Evolutionary conservation across 2,329 filamentous ascomycete genomes (phyloP), one percentile per base, ranked within the genome.

Genomic region (Diplodia corticola): DNA sequence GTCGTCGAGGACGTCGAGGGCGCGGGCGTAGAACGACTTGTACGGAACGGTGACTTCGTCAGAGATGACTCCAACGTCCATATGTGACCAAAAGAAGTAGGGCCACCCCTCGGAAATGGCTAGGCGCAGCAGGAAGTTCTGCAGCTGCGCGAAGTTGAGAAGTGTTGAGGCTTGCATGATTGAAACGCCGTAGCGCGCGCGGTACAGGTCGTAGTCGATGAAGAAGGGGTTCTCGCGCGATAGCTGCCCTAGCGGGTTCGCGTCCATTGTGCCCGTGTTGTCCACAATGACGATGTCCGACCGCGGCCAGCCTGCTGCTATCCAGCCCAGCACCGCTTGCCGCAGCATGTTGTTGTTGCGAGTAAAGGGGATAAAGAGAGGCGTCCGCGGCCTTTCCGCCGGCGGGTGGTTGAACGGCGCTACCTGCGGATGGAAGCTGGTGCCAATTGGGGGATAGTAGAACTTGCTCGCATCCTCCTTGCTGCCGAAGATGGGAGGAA

Each of bases 311-410:
- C 85, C 86, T 2, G 84, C 83, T 0, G 85, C 83, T 68, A 88
- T 82, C 73, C 88, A 88, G 12, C 80, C 82, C 10, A 86, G 80
- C 1, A 88, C 81, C 3, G 81, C 78, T 74, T 88, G 86, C 15
- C 85, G 79, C 1, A 88, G 78, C 66, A 87, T 76, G 2, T 81
- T 80, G 81, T 82, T 86, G 65, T 82, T 82, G 37, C 84, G 79
- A 0, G 85, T 86, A 75, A 88, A 88, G n/a, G 85, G 83, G 67
- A 88, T 85, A 57, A 87, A 77, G 9, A 88, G 79, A 2, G 85
- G 84, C 3, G 85, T 77, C 3, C 69, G 67, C 5, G 67, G 68
- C 9, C 67, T 33, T 26, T 54, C 48, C 22, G 48, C 55, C 22
- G 55, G 64, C 22, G 67, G 63, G 13, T 66, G 37, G 35, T 69